phyloP scores from a whole-genome alignment of 768 basidiomycete species.

The Russula virescens region DNA sequence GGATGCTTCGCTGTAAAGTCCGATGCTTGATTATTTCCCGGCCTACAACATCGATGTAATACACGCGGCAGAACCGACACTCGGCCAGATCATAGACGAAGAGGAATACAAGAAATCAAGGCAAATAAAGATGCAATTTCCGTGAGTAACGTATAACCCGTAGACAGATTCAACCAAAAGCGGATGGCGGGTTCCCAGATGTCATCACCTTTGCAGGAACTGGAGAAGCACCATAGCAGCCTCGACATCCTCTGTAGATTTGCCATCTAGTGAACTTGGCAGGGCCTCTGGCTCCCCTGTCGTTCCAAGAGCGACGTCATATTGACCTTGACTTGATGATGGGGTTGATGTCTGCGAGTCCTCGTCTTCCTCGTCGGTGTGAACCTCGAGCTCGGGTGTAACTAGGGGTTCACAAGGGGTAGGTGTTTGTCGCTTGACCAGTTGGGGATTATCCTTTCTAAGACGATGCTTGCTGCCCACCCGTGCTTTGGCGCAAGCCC shows the following conservation, averaged over 20 bases:
- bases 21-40: background rate
- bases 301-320: background rate
- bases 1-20: no score
- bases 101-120: background rate
- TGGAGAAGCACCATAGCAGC: slow-evolving; percentile 35
- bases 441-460: slow-evolving; percentile 25
- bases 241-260: slow-evolving; percentile 32
- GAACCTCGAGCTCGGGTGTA: background rate
- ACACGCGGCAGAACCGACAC: background rate
- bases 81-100: background rate
- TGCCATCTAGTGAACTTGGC: background rate
- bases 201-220: slow-evolving; percentile 29
- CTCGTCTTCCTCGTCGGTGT: background rate
- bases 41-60: background rate
- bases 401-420: background rate
- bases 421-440: background rate
- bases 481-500: slow-evolving; percentile 58
- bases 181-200: background rate
- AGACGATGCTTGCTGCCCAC: slow-evolving; percentile 25
- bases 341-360: background rate
- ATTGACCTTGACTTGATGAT: slow-evolving; percentile 2
- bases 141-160: background rate
- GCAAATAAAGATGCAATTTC: background rate
- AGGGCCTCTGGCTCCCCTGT: slow-evolving; percentile 7
- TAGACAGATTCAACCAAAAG: background rate